A percentile compares a stretch with the other conserved stretches of the same genome.
phyloP scores from a whole-genome alignment of 2,329 filamentous ascomycete species.

The Calonectria hongkongensis region DNA sequence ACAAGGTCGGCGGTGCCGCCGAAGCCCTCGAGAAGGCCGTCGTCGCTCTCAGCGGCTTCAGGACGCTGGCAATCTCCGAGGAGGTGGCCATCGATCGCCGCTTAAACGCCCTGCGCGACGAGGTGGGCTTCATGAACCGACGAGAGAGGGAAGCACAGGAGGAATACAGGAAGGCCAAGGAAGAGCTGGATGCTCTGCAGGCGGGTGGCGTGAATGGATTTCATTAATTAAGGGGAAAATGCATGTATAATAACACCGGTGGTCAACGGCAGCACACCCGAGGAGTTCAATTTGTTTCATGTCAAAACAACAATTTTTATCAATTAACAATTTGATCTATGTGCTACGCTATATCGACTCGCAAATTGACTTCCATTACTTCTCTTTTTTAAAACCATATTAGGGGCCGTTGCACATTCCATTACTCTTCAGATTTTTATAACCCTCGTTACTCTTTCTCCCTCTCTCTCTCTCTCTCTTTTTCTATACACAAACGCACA shows the following conservation, averaged over 20 bases:
- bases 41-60: constrained; percentile 83
- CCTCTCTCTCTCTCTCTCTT: not conserved
- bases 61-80: constrained; percentile 85
- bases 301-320: constrained; percentile 19
- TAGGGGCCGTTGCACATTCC: not conserved
- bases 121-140: constrained; percentile 86
- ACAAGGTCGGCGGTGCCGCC: constrained; percentile 86
- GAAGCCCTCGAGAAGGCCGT: constrained; percentile 84
- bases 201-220: constrained; percentile 60
- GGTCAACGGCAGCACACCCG: constrained; percentile 39
- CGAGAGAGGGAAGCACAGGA: constrained; percentile 95
- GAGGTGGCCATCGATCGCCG: constrained; percentile 83
- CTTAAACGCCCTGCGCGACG: constrained; percentile 85
- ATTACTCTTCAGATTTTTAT: not conserved
- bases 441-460: not conserved
- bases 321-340: constrained; percentile 34
- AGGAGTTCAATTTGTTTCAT: constrained; percentile 22
- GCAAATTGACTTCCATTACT: not conserved
- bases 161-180: constrained; percentile 83
- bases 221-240: constrained; percentile 54
- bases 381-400: not conserved
- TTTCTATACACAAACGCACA: not conserved
- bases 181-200: constrained; percentile 82
- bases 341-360: not conserved
- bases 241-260: constrained; percentile 50